phyloP scores from a whole-genome alignment of 1,139 yeast species.

The Yamadazyma triangularis region DNA sequence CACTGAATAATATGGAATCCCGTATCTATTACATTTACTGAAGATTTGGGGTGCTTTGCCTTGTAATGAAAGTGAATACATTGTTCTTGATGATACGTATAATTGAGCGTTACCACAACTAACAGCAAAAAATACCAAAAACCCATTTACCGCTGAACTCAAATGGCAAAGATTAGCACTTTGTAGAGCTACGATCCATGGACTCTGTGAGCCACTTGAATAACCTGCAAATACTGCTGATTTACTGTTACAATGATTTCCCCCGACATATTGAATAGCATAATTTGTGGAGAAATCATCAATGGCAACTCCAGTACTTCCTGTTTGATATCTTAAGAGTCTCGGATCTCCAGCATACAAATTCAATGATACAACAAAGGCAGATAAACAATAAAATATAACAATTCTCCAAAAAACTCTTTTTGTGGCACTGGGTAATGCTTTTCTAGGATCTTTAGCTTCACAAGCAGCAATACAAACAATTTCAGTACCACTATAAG shows the following conservation, averaged over 20 bases:
- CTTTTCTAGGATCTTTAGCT: constrained; percentile 73
- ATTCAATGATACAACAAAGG: constrained; percentile 69
- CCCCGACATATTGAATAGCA: constrained; percentile 40
- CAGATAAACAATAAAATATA: constrained; percentile 62
- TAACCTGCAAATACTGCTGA: constrained; percentile 41
- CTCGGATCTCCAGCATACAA: constrained; percentile 76
- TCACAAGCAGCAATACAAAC: constrained; percentile 87
- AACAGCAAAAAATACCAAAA: constrained; percentile 69
- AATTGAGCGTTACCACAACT: constrained; percentile 75
- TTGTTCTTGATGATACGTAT: constrained; percentile 74
- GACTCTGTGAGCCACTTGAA: constrained; percentile 62
- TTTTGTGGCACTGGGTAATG: constrained; percentile 74
- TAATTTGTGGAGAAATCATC: constrained; percentile 20
- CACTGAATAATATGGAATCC: constrained; percentile 73
- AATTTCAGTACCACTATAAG: constrained; percentile 78
- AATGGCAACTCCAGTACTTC: constrained; percentile 26
- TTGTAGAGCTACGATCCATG: constrained; percentile 79
- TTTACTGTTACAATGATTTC: constrained; percentile 30
- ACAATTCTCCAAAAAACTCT: constrained; percentile 71
- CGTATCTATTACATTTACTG: constrained; percentile 55
- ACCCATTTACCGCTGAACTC: constrained; percentile 60
- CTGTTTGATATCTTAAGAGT: constrained; percentile 48
- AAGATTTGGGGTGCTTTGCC: constrained; percentile 63
- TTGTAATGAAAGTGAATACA: constrained; percentile 70
- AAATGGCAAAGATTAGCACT: constrained; percentile 61